A percentile compares a stretch with the other conserved stretches of the same genome.
phyloP scores from a whole-genome alignment of 2,329 filamentous ascomycete genomes.

The Ascosphaera acerosa region DNA sequence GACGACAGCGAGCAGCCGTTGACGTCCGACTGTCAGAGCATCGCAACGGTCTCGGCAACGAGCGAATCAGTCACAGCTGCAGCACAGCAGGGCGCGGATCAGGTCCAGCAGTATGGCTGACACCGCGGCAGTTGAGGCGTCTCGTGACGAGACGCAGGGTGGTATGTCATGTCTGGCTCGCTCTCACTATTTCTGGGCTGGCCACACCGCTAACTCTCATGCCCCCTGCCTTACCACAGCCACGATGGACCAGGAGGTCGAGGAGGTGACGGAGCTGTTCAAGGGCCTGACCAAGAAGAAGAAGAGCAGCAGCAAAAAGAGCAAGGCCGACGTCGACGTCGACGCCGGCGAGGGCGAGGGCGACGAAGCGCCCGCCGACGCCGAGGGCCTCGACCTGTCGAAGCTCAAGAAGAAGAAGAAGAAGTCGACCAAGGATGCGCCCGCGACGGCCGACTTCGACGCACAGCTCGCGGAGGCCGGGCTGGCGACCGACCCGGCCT shows the following conservation, averaged over 20 bases:
- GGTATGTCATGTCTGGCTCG: too few relatives aligned
- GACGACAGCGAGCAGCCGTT: too few relatives aligned
- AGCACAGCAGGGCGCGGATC: too few relatives aligned
- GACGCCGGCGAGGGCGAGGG: neutral
- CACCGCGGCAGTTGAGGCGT: too few relatives aligned
- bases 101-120: too few relatives aligned
- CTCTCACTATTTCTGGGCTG: too few relatives aligned
- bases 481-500: slow-evolving; percentile 31
- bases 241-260: slow-evolving; percentile 28
- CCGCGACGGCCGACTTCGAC: slow-evolving; percentile 37
- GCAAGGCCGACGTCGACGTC: slow-evolving; percentile 26
- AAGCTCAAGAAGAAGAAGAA: slow-evolving; percentile 74
- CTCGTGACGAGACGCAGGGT: too few relatives aligned
- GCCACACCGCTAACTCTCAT: too few relatives aligned
- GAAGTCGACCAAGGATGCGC: slow-evolving; percentile 34
- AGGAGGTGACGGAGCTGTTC: slow-evolving; percentile 42
- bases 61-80: too few relatives aligned
- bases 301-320: slow-evolving; percentile 29
- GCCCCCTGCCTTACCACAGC: slow-evolving; percentile 20
- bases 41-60: too few relatives aligned
- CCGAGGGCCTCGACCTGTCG: slow-evolving; percentile 36
- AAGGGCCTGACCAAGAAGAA: slow-evolving; percentile 51
- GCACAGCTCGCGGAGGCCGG: slow-evolving; percentile 38
- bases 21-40: too few relatives aligned
- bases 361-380: slow-evolving; percentile 11